Conservation (phyloP, 2,329 filamentous ascomycete species). For the Pestalotiopsis sp. region DNA sequence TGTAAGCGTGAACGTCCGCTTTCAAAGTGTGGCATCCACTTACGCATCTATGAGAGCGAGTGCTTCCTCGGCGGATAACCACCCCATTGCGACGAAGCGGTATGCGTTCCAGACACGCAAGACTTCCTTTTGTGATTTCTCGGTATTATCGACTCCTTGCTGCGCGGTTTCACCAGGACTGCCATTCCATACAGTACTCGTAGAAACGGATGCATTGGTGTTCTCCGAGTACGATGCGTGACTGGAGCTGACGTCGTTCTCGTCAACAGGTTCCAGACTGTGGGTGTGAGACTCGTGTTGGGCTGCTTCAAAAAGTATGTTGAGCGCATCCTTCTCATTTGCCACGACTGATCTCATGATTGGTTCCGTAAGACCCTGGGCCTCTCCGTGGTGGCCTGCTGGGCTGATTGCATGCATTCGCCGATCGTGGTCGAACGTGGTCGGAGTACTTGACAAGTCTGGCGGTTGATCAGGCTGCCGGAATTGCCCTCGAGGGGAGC, state of each 20-base stretch:
- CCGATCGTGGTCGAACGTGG: neutral
- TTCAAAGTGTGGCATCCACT: neutral
- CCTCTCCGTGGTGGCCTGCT: neutral
- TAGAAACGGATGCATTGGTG: neutral
- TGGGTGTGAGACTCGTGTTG: slow-evolving; percentile 27
- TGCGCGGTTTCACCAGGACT: neutral
- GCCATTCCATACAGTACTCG: neutral
- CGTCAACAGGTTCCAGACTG: slow-evolving; percentile 13
- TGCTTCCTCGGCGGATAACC: neutral
- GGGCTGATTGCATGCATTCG: neutral
- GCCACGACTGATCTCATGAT: slow-evolving; percentile 52
- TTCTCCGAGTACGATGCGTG: slow-evolving; percentile 28
- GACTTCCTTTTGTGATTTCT: neutral
- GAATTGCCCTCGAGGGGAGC: neutral
- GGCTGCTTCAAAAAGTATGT: slow-evolving; percentile 54
- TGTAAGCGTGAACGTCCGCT: neutral
- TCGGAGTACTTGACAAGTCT: neutral
- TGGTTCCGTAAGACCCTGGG: slow-evolving; percentile 6
- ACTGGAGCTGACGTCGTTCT: slow-evolving; percentile 41
- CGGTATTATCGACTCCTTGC: neutral
- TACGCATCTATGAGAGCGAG: neutral
- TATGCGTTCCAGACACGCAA: neutral
- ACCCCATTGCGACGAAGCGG: neutral
- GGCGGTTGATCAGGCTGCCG: neutral
- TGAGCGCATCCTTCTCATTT: slow-evolving; percentile 55